Percentiles rank a stretch among this genome's conserved stretches.
phyloP scores from a whole-genome alignment of 495 filamentous ascomycete genomes.

The Glonium stellatum region DNA sequence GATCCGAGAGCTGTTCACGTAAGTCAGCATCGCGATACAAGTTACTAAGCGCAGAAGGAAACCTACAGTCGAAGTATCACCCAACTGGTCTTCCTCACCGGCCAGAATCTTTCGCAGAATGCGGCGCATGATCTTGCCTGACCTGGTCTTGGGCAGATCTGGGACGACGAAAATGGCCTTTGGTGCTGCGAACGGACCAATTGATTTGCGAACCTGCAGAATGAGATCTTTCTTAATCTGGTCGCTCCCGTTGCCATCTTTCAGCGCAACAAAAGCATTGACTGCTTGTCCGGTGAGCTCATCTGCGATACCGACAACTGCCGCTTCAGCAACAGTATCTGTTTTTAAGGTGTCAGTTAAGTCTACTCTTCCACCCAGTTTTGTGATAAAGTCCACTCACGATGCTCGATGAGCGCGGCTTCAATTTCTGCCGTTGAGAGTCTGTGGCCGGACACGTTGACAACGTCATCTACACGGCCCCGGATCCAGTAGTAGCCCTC shows the following conservation, averaged over 20 bases:
- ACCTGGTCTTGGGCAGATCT: constrained; percentile 92
- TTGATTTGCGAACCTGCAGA: constrained; percentile 90
- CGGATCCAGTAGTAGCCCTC: constrained; percentile 99
- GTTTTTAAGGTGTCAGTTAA: constrained; percentile 10
- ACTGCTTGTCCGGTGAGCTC: constrained; percentile 95
- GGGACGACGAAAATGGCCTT: constrained; percentile 86
- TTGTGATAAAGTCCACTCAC: constrained; percentile 38
- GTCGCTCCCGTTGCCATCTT: constrained; percentile 75
- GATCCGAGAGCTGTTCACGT: constrained; percentile 71
- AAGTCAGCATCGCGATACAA: constrained; percentile 10
- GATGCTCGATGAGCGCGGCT: constrained; percentile 88
- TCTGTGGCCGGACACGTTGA: constrained; percentile 94
- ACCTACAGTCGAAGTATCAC: constrained; percentile 85
- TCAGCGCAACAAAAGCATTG: constrained; percentile 92
- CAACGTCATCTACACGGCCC: constrained; percentile 95
- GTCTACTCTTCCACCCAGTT: neutral
- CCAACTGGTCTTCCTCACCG: constrained; percentile 93
- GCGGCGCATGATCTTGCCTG: constrained; percentile 97
- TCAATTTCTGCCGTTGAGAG: constrained; percentile 97
- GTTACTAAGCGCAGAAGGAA: neutral
- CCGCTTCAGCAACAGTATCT: constrained; percentile 81
- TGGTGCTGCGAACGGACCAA: constrained; percentile 93
- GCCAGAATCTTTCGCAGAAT: constrained; percentile 95
- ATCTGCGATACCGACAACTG: constrained; percentile 87
- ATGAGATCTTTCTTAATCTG: constrained; percentile 87